Conservation (phyloP, 345 rosid species). For the Ceriops tagal region DNA sequence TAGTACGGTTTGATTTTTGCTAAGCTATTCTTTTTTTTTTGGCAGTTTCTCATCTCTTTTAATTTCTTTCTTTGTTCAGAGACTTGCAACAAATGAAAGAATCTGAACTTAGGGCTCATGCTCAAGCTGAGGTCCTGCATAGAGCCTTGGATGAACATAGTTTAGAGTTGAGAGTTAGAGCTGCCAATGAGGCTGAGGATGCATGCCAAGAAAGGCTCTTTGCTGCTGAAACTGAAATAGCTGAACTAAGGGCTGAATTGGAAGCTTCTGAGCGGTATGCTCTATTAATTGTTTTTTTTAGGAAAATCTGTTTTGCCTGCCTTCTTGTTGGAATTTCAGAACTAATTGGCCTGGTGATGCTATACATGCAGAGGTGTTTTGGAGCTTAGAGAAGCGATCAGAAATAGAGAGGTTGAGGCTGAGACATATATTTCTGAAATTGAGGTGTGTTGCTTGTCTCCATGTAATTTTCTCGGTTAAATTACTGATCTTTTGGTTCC, state of each 20-base stretch:
- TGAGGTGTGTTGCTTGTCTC: constrained; percentile 48
- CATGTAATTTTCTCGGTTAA: constrained; percentile 1
- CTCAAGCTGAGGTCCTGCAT: constrained; percentile 70
- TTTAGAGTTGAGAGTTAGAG: constrained; percentile 90
- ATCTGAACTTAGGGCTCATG: constrained; percentile 63
- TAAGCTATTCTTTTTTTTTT: neutral
- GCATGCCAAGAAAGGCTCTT: constrained; percentile 90
- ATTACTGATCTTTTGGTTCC: constrained; percentile 6
- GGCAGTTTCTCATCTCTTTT: neutral
- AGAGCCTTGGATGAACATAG: constrained; percentile 79
- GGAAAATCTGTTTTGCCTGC: neutral
- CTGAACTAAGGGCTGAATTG: constrained; percentile 65
- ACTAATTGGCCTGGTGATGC: neutral
- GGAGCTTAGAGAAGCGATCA: constrained; percentile 77
- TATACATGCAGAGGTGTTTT: constrained; percentile 56
- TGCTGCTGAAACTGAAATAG: constrained; percentile 79
- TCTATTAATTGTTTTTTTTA: constrained; percentile 10
- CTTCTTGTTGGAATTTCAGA: neutral
- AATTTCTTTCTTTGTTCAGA: constrained; percentile 34
- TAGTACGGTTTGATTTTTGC: neutral
- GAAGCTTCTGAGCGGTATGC: constrained; percentile 74
- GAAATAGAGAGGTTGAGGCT: constrained; percentile 73
- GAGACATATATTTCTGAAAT: constrained; percentile 88
- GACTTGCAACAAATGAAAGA: constrained; percentile 71
- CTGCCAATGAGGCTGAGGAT: constrained; percentile 87